Percentiles rank a stretch among this genome's conserved stretches.
Evolutionary conservation across 202 grass and related monocot species (phyloP).

Genomic region (Saccharum hybrid): DNA sequence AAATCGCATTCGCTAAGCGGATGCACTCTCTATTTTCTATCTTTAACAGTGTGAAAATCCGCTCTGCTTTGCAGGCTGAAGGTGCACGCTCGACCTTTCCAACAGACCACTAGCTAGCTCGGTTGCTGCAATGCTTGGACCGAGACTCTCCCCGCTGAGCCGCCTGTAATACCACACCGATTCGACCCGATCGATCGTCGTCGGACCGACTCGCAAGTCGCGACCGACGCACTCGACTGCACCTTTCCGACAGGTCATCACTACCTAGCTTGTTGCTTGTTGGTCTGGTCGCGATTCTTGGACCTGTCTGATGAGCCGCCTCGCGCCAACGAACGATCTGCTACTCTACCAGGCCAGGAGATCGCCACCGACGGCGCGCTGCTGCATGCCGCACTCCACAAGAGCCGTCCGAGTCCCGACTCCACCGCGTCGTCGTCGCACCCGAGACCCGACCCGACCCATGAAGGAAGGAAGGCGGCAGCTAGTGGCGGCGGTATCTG

Average conservation of each 20-base stretch:
- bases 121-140: constrained; percentile 25
- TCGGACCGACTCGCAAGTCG: background rate
- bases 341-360: too few relatives aligned
- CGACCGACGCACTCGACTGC: background rate
- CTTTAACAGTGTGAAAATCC: constrained; percentile 26
- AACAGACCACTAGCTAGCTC: background rate
- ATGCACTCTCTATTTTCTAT: too few relatives aligned
- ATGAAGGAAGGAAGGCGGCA: background rate
- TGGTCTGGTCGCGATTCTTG: too few relatives aligned
- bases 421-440: background rate
- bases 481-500: constrained; percentile 18
- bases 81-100: constrained; percentile 12
- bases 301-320: too few relatives aligned
- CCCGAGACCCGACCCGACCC: background rate
- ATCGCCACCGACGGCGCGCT: too few relatives aligned
- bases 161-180: too few relatives aligned
- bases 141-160: too few relatives aligned
- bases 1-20: background rate
- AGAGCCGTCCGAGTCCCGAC: background rate
- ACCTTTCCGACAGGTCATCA: too few relatives aligned
- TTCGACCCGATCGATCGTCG: too few relatives aligned
- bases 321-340: too few relatives aligned
- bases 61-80: background rate
- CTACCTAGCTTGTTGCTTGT: too few relatives aligned
- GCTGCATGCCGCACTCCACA: background rate